Percentiles rank a stretch among this genome's conserved stretches.
These are phyloP conservation scores for Phytophthora sp. DNA, from an alignment of 352 stramenopile species.

Conservation along the genomic window DNA sequence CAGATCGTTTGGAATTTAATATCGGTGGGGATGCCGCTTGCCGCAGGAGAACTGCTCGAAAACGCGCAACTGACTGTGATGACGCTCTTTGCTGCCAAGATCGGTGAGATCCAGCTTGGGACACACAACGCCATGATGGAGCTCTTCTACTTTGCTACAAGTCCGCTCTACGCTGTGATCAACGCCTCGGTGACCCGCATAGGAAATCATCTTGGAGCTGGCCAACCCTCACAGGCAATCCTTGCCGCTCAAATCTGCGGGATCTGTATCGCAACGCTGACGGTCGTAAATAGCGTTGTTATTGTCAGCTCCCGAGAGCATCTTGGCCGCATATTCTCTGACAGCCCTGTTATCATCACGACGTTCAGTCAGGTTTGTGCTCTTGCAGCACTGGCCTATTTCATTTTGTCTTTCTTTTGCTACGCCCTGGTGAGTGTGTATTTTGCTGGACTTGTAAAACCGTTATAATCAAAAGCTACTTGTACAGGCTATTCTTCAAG, in stretches of 20 bases:
- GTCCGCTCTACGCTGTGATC: conserved; percentile 77
- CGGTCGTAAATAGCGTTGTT: conserved; percentile 39
- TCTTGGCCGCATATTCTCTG: conserved; percentile 75
- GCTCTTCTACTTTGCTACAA: conserved; percentile 82
- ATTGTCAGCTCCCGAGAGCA: conserved; percentile 49
- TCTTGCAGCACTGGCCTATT: conserved; percentile 68
- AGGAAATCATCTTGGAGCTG: conserved; percentile 65
- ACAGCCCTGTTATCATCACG: conserved; percentile 58
- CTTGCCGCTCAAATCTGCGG: conserved; percentile 59
- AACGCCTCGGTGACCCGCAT: conserved; percentile 71
- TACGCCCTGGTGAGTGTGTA: conserved; percentile 61
- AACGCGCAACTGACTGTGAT: conserved; percentile 81
- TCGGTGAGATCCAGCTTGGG: conserved; percentile 75
- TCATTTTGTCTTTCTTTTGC: conserved; percentile 81
- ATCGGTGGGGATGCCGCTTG: conserved; percentile 57
- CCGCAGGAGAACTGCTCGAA: conserved; percentile 68
- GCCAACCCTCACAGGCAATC: conserved; percentile 41
- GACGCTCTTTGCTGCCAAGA: conserved; percentile 70
- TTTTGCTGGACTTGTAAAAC: too few relatives aligned
- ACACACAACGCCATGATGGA: conserved; percentile 88
- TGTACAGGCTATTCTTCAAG: conserved; percentile 67
- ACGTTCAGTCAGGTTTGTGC: conserved; percentile 62
- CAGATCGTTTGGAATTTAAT: conserved; percentile 53
- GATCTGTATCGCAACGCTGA: conserved; percentile 49
- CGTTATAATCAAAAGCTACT: too few relatives aligned